Conservation (phyloP, 169 alveolate genomes). For the Plasmodium billcollinsi region DNA sequence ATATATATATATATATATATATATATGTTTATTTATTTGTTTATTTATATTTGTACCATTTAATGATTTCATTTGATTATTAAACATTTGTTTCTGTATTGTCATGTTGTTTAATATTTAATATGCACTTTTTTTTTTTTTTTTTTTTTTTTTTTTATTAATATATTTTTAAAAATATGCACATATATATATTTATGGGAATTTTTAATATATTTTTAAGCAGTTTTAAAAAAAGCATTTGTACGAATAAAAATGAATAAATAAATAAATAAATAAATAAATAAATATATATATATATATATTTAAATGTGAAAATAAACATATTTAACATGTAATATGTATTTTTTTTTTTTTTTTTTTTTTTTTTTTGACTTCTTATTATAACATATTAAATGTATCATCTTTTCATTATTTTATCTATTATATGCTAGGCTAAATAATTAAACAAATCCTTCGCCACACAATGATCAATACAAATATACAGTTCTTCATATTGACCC, state of each 20-base stretch:
- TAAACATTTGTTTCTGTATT: not conserved
- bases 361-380: too few relatives aligned
- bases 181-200: not conserved
- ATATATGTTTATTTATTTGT: not conserved
- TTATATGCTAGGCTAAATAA: constrained; percentile 67
- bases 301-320: too few relatives aligned
- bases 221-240: not conserved
- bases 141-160: constrained; percentile 9
- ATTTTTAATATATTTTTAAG: not conserved
- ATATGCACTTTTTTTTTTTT: not conserved
- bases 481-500: constrained; percentile 84
- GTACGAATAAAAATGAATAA: constrained; percentile 1
- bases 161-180: not conserved
- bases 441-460: constrained; percentile 82
- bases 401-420: not conserved
- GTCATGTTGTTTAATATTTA: too few relatives aligned
- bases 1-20: too few relatives aligned
- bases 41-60: not conserved
- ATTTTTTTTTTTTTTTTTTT: too few relatives aligned
- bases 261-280: not conserved
- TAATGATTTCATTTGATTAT: not conserved
- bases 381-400: not conserved
- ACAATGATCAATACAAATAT: constrained; percentile 84
- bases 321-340: too few relatives aligned
- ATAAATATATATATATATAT: not conserved